These are phyloP conservation scores for Tremella mesenterica DNA, from an alignment of 768 basidiomycete species.

Conservation along the genomic window DNA sequence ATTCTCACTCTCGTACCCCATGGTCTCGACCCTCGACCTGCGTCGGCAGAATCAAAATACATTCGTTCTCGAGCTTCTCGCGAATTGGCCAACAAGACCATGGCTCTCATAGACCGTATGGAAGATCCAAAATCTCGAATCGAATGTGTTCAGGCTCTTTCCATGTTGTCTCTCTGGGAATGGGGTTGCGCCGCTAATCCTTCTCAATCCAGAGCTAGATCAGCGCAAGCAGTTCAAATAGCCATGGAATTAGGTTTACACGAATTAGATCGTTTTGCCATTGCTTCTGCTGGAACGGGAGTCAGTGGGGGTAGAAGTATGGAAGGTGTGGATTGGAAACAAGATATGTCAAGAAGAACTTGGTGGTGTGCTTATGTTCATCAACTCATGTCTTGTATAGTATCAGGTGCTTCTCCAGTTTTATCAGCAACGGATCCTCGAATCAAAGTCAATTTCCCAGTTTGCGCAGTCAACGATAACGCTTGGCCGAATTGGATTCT, in stretches of 20 bases:
- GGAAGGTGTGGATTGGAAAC: conserved; percentile 35
- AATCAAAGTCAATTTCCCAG: conserved; percentile 35
- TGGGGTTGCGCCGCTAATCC: conserved; percentile 33
- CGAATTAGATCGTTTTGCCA: conserved; percentile 27
- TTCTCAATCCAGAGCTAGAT: conserved; percentile 17
- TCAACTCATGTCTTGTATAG: conserved; percentile 30
- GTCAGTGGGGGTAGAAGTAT: conserved; percentile 5
- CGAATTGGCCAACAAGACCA: conserved; percentile 22
- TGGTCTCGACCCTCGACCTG: conserved; percentile 28
- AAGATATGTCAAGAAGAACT: conserved; percentile 41
- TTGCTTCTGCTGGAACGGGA: background rate
- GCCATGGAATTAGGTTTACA: conserved; percentile 42
- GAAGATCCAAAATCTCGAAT: conserved; percentile 10
- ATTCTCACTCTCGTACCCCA: conserved; percentile 38
- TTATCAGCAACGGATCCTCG: conserved; percentile 37
- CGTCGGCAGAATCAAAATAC: conserved; percentile 31
- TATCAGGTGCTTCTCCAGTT: conserved; percentile 30
- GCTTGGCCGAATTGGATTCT: conserved; percentile 40
- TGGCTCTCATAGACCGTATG: conserved; percentile 22
- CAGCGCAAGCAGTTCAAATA: conserved; percentile 27
- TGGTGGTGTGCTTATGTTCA: conserved; percentile 39
- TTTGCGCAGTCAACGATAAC: conserved; percentile 26
- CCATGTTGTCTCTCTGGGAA: conserved; percentile 39
- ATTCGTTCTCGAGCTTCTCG: conserved; percentile 24
- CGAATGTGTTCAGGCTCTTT: conserved; percentile 38